Evolutionary conservation across 176 grass and related monocot genomes (phyloP), one percentile per base, ranked within the genome.

Genomic region (Triticum timopheevii): DNA sequence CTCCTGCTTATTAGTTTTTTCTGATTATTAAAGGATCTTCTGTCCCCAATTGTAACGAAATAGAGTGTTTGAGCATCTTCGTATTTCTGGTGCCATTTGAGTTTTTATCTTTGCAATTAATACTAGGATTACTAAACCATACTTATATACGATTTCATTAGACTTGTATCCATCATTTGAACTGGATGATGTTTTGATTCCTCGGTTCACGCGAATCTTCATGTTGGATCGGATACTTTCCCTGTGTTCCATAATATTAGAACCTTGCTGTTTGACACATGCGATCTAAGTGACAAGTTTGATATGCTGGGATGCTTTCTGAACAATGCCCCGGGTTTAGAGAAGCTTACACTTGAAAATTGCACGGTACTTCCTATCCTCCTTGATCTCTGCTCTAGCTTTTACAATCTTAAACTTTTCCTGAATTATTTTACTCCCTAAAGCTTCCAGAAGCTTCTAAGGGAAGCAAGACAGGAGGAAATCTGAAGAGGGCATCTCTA

Each of bases 271-370:
- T 76, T 84, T 1, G 25, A 84, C 42, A 58, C 27, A 10, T 76
- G 70, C 20, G 70, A 84, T 64, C 1, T 75, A 58, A 33, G 82
- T 49, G 36, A 84, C 2, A 28, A 62, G 58, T 84, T 76, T 39
- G 36, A 65, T 2, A 75, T 34, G 3, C 25, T 76, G 1, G 82
- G 36, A 47, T 22, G 56, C 54, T 75, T 84, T 64, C 45, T 82
- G 30, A 82, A 27, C 11, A 84, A 76, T 20, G 10, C 36, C 58
- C 58, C 38, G 20, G 45, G 38, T 47, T 76, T 84, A 50, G 82
- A 84, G 82, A 84, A 76, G 39, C 82, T 84, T 64, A 84, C 36
- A n/a, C 36, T 84, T 56, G 70, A 84, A 17, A n/a, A 15, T 25
- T 84, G 82, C 70, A 64, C 33, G 82, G 82, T 84, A 44, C 3